A percentile compares a stretch with the other conserved stretches of the same genome.
Evolutionary conservation across 768 basidiomycete species (phyloP).

Genomic region (Galerina marginata): DNA sequence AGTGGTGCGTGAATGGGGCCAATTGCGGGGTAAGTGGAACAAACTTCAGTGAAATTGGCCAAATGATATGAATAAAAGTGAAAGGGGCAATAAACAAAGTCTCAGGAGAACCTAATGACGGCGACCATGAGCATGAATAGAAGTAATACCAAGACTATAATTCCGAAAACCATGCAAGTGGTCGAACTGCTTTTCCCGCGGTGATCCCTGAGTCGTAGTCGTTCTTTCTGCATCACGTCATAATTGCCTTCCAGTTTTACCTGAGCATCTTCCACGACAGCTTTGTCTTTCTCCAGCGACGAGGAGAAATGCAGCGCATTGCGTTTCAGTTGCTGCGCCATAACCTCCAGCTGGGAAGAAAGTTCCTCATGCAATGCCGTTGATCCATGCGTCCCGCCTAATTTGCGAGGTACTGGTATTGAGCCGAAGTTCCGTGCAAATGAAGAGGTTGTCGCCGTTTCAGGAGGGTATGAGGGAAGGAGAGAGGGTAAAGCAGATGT

Average conservation of each 20-base stretch:
- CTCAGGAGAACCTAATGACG: slow-evolving; percentile 60
- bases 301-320: slow-evolving; percentile 83
- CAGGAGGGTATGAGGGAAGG: slow-evolving; percentile 24
- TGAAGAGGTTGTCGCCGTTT: slow-evolving; percentile 21
- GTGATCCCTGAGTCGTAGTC: slow-evolving; percentile 64
- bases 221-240: slow-evolving; percentile 69
- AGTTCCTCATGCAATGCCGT: slow-evolving; percentile 72
- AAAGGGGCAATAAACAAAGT: too few species aligned
- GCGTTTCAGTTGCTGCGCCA: slow-evolving; percentile 87
- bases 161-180: slow-evolving; percentile 71
- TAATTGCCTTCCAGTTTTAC: slow-evolving; percentile 78
- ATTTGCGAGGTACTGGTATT: slow-evolving; percentile 14
- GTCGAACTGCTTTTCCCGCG: slow-evolving; percentile 69
- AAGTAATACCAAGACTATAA: slow-evolving; percentile 68
- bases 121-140: slow-evolving; percentile 77
- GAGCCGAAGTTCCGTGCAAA: slow-evolving; percentile 24
- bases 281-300: slow-evolving; percentile 75
- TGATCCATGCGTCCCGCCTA: slow-evolving; percentile 27
- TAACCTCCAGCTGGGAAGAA: slow-evolving; percentile 73
- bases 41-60: too few species aligned
- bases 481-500: slow-evolving; percentile 28
- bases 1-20: too few species aligned
- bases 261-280: slow-evolving; percentile 67
- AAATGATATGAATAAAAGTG: too few species aligned
- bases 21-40: too few species aligned